Evolutionary conservation across 305 asterid genomes (phyloP), one percentile per base, ranked within the genome.

Genomic region (Fraxinus dipetala): DNA sequence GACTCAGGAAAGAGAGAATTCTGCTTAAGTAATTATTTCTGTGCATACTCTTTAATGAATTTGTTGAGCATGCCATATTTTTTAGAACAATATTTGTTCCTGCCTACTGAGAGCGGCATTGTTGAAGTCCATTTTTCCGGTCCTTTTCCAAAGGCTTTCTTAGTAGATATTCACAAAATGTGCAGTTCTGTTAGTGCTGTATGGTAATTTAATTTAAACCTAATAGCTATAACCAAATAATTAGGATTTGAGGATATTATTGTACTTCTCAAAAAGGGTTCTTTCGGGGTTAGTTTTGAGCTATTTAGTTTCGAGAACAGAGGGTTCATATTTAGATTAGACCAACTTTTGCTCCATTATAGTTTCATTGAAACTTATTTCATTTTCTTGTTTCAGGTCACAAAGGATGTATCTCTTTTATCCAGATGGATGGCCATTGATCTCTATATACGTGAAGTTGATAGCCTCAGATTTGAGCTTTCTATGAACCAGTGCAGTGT

Each of bases 351-450:
- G 45, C 54, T 61, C 75, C 77, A 72, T 73, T 74, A 40, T 9
- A 73, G 77, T 87, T 76, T 82, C 38, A 70, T 30, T n/a, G 54
- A 78, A 28, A 65, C 72, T 32, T 77, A 9, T 31, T 59, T 84
- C 69, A 63, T 77, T 45, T 67, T 72, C 28, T 86, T 81, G 45
- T 86, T 85, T 87, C 91, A 96, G 98, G 98, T 94, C 75, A 96
- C 99, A 54, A 92, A 87, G 86, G 95, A 93, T 87, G 99, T 96
- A 43, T 90, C 97, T 80, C 97, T 93, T 81, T 79, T 96, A 78
- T 94, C 99, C 59, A 90, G 99, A 87, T 96, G 99, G 99, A 96
- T 96, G 98, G 98, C 99, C 75, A 90, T 93, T 84, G 99, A 96
- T 87, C 97, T 96, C 51, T 94, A 92, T 81, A 77, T 93, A 73